Percentiles rank a stretch among this genome's conserved stretches.
These are phyloP conservation scores for Diplodia seriata DNA, from an alignment of 2,329 filamentous ascomycete genomes.

Conservation along the genomic window DNA sequence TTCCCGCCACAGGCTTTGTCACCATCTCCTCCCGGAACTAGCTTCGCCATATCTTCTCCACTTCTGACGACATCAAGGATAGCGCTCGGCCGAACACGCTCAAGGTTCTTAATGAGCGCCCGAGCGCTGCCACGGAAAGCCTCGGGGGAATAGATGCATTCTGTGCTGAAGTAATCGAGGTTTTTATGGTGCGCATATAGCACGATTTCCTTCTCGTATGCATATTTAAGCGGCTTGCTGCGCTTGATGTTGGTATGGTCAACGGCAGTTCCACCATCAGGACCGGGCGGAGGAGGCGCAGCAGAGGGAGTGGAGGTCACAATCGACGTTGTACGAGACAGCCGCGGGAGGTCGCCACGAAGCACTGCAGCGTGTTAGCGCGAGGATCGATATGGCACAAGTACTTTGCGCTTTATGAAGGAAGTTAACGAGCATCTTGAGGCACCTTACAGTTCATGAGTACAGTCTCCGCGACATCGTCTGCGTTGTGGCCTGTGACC, in stretches of 20 bases:
- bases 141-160: slow-evolving; percentile 98
- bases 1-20: slow-evolving; percentile 44
- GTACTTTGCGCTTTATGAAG: not conserved
- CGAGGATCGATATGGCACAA: not conserved
- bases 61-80: slow-evolving; percentile 94
- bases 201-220: slow-evolving; percentile 99
- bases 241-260: slow-evolving; percentile 81
- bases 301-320: slow-evolving; percentile 64
- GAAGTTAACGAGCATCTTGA: not conserved
- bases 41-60: slow-evolving; percentile 91
- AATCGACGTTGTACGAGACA: slow-evolving; percentile 89
- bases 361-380: slow-evolving; percentile 59
- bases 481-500: slow-evolving; percentile 96
- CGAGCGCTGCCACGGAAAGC: slow-evolving; percentile 93
- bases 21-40: slow-evolving; percentile 70
- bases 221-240: slow-evolving; percentile 96
- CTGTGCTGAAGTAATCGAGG: slow-evolving; percentile 96
- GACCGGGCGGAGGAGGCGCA: slow-evolving; percentile 61
- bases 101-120: slow-evolving; percentile 91
- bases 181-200: slow-evolving; percentile 97
- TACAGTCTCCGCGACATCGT: slow-evolving; percentile 96
- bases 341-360: slow-evolving; percentile 83
- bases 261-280: slow-evolving; percentile 9
- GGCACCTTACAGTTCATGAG: slow-evolving; percentile 76
- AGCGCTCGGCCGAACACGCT: slow-evolving; percentile 89